Conservation (phyloP, 208 protist species). For the Crithidia brevicula region DNA sequence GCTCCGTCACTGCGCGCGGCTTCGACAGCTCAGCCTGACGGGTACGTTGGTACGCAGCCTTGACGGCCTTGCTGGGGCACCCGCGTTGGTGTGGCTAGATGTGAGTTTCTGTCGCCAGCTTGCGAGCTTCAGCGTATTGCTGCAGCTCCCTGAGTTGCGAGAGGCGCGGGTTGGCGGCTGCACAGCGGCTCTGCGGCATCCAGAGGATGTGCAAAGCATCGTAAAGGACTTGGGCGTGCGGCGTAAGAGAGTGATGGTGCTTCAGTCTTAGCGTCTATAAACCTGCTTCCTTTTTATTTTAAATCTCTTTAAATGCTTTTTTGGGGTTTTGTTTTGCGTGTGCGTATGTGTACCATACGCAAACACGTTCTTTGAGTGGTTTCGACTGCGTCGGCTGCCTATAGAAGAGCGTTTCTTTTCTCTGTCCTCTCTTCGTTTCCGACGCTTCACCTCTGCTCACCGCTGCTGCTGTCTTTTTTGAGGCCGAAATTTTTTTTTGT, state of each 20-base stretch:
- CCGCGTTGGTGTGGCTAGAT: conserved; percentile 17
- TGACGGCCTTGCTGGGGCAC: conserved; percentile 6
- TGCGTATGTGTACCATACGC: too few species aligned
- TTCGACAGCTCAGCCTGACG: conserved; percentile 8
- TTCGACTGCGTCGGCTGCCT: too few species aligned
- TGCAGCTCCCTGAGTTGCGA: conserved; percentile 5
- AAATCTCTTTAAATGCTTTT: too few species aligned
- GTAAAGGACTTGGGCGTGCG: conserved; percentile 2
- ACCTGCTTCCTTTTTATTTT: neutral
- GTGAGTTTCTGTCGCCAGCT: conserved; percentile 29
- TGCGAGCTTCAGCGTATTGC: conserved; percentile 6
- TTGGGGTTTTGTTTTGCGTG: too few species aligned
- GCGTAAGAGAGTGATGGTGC: neutral
- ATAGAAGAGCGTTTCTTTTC: neutral
- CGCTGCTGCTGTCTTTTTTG: neutral
- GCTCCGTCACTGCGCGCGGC: conserved; percentile 13
- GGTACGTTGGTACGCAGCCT: neutral
- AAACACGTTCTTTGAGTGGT: too few species aligned
- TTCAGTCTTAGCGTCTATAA: neutral
- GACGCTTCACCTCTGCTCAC: neutral
- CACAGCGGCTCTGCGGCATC: conserved; percentile 11
- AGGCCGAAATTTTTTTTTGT: too few species aligned
- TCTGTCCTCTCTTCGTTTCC: neutral
- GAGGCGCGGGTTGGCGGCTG: conserved; percentile 5
- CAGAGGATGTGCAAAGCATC: neutral